Base-by-base conservation (phyloP, 768 basidiomycete species). In the Termitomyces sp. region DNA sequence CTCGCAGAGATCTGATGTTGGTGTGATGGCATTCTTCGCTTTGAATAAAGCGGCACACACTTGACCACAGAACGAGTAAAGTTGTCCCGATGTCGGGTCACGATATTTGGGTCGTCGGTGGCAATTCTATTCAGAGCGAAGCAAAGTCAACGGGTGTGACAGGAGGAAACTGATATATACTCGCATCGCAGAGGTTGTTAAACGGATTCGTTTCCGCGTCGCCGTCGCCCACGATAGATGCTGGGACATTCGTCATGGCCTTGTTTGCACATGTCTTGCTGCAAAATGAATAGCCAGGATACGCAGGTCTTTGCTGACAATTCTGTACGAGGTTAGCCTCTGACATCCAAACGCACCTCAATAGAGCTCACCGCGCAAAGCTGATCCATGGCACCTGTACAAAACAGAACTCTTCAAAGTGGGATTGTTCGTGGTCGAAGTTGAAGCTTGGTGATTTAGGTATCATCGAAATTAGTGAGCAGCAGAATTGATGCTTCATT, bases 101-200 rank as follows among this genome's bases (percentile, higher is more conserved):
- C 71, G 72, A 58, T 78, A 77, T 61, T 83, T 86, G 35, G 84
- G 82, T 40, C 81, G 77, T 57, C 73, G 74, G 55, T 79, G 77
- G 66, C 84, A 86, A 58, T 77, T 77, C 84, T 85, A 45, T 3
- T 5, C 15, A 24, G n/a, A 21, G 17, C 17, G 9, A 35, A 22
- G 34, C 17, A 5, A 21, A 34, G 14, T 35, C 12, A 14, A 11
- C 32, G 12, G 6, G 32, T 19, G 32, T 22, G 12, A 35, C 12
- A 19, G 11, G n/a, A 14, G 12, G 34, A 45, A 45, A 28, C 9
- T n/a, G 2, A 28, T 24, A 10, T 10, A 35, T 35, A 66, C 77
- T 44, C 64, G 83, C 83, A 56, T 78, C 74, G 63, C 83, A 83
- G 5, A 53, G 47, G 47, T 48, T 19, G n/a, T 22, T 24, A 7